Conservation (phyloP, 352 stramenopile genomes). For the Albugo laibachii region DNA sequence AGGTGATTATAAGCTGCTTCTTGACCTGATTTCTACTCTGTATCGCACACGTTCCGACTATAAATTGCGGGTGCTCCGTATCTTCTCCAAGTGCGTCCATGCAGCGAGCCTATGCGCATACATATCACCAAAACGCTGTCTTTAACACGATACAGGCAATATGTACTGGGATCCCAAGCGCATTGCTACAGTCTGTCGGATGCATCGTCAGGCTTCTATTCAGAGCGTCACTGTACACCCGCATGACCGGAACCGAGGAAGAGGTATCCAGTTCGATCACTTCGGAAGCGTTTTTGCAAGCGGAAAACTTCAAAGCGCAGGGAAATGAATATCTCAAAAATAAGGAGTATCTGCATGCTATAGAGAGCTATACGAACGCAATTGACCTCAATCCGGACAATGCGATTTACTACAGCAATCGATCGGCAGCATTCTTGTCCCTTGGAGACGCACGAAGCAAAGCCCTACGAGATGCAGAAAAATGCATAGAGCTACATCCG, state of each 20-base stretch:
- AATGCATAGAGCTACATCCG: conserved; percentile 50
- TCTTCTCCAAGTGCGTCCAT: conserved; percentile 45
- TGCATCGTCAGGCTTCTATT: no score
- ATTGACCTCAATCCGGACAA: conserved; percentile 73
- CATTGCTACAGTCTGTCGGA: no score
- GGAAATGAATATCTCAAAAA: conserved; percentile 52
- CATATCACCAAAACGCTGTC: no score
- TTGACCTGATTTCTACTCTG: conserved; percentile 44
- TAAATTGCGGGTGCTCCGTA: conserved; percentile 37
- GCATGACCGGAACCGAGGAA: no score
- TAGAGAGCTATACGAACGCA: conserved; percentile 67
- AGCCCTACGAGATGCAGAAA: conserved; percentile 53
- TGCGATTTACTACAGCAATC: conserved; percentile 74
- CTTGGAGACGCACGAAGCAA: conserved; percentile 65
- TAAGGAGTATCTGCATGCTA: conserved; percentile 36
- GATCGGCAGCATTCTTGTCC: conserved; percentile 58
- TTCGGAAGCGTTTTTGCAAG: conserved; percentile 33
- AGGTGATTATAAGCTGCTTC: conserved; percentile 2
- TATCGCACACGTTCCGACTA: conserved; percentile 39
- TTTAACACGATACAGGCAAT: background rate
- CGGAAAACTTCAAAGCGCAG: conserved; percentile 68
- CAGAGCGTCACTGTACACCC: no score
- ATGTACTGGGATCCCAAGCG: no score
- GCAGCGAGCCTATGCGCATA: conserved; percentile 43
- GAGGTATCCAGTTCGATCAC: no score